Conservation (phyloP, 306 rosid genomes). For the Pachyrhizus erosus region DNA sequence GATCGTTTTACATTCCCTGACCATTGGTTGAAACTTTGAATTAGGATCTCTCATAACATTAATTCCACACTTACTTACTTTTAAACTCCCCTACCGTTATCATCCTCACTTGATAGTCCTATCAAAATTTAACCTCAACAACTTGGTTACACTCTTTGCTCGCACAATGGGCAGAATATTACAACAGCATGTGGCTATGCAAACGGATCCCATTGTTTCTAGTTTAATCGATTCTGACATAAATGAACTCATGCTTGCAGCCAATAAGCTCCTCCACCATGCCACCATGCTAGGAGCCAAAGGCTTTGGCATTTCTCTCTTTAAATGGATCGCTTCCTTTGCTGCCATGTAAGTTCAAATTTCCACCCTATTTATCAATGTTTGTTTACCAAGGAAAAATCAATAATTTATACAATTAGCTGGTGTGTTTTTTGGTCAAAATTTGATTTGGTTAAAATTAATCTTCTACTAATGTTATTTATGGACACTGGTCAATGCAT, state of each 20-base stretch:
- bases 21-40: constrained; percentile 40
- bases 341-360: constrained; percentile 67
- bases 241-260: constrained; percentile 53
- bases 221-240: constrained; percentile 57
- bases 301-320: constrained; percentile 55
- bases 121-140: no score
- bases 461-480: no score
- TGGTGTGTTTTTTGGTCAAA: no score
- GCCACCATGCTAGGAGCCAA: constrained; percentile 57
- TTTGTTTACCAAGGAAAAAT: no score
- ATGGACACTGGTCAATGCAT: no score
- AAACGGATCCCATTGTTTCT: constrained; percentile 48
- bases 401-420: no score
- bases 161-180: constrained; percentile 39
- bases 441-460: no score
- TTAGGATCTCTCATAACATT: background rate
- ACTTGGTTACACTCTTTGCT: background rate
- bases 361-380: background rate
- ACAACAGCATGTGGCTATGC: constrained; percentile 50
- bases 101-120: background rate
- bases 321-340: constrained; percentile 70
- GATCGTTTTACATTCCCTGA: constrained; percentile 20
- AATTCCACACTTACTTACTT: background rate
- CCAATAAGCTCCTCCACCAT: constrained; percentile 56
- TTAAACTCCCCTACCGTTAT: background rate